phyloP scores from a whole-genome alignment of 306 rosid species.

The Fragaria vesca region DNA sequence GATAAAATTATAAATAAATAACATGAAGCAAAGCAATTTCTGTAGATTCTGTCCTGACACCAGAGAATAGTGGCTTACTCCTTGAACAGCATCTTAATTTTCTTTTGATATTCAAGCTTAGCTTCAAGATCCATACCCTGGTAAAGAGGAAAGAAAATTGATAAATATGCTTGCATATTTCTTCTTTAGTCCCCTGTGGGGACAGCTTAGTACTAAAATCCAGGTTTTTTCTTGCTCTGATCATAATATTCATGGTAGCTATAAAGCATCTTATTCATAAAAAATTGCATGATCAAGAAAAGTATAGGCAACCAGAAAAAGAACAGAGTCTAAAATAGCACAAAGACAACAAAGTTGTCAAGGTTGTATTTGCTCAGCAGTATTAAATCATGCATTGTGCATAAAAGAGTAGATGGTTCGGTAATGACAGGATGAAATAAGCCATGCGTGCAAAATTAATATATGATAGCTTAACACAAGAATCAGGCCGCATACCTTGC shows the following conservation, averaged over 20 bases:
- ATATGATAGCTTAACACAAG: conserved; percentile 21
- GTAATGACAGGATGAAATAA: background rate
- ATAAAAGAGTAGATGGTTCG: background rate
- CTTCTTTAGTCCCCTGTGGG: background rate
- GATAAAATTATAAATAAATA: background rate
- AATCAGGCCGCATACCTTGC: conserved; percentile 47
- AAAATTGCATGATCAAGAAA: background rate
- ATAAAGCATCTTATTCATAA: background rate
- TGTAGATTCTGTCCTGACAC: background rate
- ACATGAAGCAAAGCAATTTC: background rate
- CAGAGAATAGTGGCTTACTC: conserved; percentile 38
- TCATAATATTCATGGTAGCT: background rate
- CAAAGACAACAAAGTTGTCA: background rate
- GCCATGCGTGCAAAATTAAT: background rate
- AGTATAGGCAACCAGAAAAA: background rate
- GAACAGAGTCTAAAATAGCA: background rate
- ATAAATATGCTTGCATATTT: background rate
- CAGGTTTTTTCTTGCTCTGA: background rate
- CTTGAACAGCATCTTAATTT: conserved; percentile 35
- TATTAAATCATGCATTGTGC: background rate
- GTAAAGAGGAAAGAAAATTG: background rate
- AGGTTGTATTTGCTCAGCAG: background rate
- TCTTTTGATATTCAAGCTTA: conserved; percentile 39
- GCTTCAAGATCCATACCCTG: conserved; percentile 49
- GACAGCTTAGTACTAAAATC: background rate